Percentiles rank a stretch among this genome's conserved stretches.
Evolutionary conservation across 192 early-diverging fungal genomes (phyloP).

Genomic region (Backusella westeae): DNA sequence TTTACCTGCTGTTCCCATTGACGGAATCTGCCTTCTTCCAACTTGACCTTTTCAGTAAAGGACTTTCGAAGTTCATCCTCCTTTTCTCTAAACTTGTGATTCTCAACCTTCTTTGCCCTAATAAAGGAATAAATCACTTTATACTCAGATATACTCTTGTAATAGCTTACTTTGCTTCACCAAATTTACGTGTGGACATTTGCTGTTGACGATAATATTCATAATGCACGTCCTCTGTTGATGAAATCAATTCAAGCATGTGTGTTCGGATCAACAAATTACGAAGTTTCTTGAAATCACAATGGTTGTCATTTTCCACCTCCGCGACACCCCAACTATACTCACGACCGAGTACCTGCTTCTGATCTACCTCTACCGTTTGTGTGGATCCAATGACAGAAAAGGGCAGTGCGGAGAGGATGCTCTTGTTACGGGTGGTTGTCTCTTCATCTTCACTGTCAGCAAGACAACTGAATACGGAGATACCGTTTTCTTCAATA

Average conservation of each 20-base stretch:
- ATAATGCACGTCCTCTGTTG: slow-evolving; percentile 95
- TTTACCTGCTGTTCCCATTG: slow-evolving; percentile 91
- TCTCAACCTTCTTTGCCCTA: slow-evolving; percentile 73
- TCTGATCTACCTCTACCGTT: slow-evolving; percentile 83
- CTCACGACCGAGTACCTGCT: slow-evolving; percentile 81
- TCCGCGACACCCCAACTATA: slow-evolving; percentile 95
- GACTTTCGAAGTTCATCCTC: slow-evolving; percentile 94
- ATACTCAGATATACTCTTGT: too few species aligned
- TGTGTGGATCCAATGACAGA: slow-evolving; percentile 91
- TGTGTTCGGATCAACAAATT: slow-evolving; percentile 90
- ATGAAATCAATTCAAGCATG: slow-evolving; percentile 93
- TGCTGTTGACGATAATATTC: slow-evolving; percentile 88
- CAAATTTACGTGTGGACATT: slow-evolving; percentile 89
- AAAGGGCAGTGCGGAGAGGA: slow-evolving; percentile 92
- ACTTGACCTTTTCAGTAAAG: slow-evolving; percentile 97
- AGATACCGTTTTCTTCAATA: slow-evolving; percentile 81
- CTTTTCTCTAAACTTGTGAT: slow-evolving; percentile 97
- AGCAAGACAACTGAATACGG: slow-evolving; percentile 74
- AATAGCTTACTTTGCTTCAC: slow-evolving; percentile 62
- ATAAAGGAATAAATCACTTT: not conserved
- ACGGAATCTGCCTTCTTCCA: slow-evolving; percentile 97
- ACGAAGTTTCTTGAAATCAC: slow-evolving; percentile 94
- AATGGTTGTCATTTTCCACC: slow-evolving; percentile 95
- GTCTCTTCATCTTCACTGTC: slow-evolving; percentile 79
- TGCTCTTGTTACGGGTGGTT: slow-evolving; percentile 75